phyloP scores from a whole-genome alignment of 345 rosid species.

The Heritiera littoralis region DNA sequence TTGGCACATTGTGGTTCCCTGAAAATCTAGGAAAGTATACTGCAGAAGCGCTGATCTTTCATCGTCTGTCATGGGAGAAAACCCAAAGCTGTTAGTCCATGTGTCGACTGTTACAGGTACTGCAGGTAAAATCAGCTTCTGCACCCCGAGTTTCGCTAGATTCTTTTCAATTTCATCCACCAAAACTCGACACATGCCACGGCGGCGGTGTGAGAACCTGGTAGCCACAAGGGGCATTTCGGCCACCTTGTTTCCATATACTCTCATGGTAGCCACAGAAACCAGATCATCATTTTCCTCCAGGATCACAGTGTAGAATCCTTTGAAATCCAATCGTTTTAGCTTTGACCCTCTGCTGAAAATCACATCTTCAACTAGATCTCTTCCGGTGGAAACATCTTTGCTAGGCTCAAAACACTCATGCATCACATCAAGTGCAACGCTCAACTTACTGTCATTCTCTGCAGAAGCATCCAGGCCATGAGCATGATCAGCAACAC shows the following conservation, averaged over 20 bases:
- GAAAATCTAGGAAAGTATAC: constrained; percentile 49
- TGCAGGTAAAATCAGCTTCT: constrained; percentile 55
- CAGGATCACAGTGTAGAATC: constrained; percentile 60
- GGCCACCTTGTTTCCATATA: constrained; percentile 54
- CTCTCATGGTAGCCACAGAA: constrained; percentile 60
- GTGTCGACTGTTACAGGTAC: constrained; percentile 35
- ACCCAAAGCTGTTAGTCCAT: constrained; percentile 56
- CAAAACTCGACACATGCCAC: constrained; percentile 54
- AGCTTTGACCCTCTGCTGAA: constrained; percentile 47
- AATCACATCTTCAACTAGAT: constrained; percentile 61
- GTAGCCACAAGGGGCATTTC: constrained; percentile 63
- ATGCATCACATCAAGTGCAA: constrained; percentile 63
- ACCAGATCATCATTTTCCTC: constrained; percentile 55
- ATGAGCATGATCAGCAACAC: background rate
- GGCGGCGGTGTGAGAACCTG: constrained; percentile 39
- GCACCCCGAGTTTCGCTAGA: constrained; percentile 48
- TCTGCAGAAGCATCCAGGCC: constrained; percentile 31
- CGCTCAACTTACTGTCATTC: constrained; percentile 45
- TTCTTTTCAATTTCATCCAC: constrained; percentile 55
- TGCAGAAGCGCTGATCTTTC: constrained; percentile 41
- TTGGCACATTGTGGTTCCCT: constrained; percentile 50
- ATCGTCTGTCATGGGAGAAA: constrained; percentile 35
- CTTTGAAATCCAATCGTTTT: constrained; percentile 46
- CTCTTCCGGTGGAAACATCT: constrained; percentile 49
- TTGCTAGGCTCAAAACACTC: constrained; percentile 67